Conservation (phyloP, 139 green algal species). For the Klebsormidium nitens region DNA sequence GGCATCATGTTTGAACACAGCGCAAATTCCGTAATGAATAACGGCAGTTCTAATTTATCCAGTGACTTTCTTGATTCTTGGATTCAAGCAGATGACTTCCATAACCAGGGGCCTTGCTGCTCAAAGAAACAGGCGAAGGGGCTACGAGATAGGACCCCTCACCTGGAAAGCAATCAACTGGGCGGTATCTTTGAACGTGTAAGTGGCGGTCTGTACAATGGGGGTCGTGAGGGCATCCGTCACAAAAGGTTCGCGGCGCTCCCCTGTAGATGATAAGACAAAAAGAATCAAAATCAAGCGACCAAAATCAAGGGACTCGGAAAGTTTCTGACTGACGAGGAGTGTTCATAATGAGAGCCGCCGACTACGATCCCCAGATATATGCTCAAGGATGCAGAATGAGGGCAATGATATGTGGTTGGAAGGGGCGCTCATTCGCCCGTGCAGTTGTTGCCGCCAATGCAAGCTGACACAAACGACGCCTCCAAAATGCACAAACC, state of each 20-base stretch:
- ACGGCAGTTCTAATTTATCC: background rate
- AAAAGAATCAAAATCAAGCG: no score
- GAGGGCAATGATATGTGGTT: no score
- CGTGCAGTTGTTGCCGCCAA: no score
- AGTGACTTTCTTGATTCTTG: background rate
- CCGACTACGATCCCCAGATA: no score
- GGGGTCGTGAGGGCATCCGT: constrained; percentile 92
- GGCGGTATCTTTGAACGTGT: constrained; percentile 73
- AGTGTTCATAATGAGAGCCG: no score
- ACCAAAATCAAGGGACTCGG: no score
- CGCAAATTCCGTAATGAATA: constrained; percentile 1
- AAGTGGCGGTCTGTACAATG: constrained; percentile 95
- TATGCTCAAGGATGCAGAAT: no score
- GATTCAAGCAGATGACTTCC: background rate
- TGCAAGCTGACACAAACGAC: no score
- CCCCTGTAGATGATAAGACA: constrained; percentile 62
- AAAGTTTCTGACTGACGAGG: no score
- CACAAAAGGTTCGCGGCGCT: constrained; percentile 73
- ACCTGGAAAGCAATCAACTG: constrained; percentile 79
- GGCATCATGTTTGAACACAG: no score
- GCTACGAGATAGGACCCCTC: background rate
- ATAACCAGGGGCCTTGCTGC: background rate
- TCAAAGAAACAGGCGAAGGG: background rate
- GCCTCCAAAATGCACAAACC: no score
- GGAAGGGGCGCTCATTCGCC: no score